Conservation (phyloP, 345 rosid species). For the Streptanthus diversifolius region DNA sequence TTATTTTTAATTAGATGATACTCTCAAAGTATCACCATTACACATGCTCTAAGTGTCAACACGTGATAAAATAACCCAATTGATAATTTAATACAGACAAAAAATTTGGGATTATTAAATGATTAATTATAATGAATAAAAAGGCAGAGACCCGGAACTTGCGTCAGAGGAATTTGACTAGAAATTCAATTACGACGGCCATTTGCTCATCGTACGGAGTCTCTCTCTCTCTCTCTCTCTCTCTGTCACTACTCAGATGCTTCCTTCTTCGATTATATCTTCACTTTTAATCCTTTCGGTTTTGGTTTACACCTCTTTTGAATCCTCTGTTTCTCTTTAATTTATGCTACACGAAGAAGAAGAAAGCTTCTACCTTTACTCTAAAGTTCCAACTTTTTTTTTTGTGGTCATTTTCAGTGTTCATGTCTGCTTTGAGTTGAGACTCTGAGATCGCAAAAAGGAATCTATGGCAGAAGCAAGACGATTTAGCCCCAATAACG, state of each 20-base stretch:
- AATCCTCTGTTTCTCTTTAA: conserved; percentile 9
- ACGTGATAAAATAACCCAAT: conserved; percentile 21
- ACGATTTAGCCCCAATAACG: conserved; percentile 25
- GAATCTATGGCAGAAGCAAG: conserved; percentile 37
- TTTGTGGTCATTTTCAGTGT: background rate
- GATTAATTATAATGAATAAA: background rate
- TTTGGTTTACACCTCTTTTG: conserved; percentile 10
- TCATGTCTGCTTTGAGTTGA: conserved; percentile 22
- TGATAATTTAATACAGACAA: background rate
- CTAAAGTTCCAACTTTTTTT: background rate
- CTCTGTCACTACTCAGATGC: conserved; percentile 35
- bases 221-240: background rate
- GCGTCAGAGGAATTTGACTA: conserved; percentile 37
- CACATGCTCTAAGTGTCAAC: conserved; percentile 9
- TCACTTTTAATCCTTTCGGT: conserved; percentile 18
- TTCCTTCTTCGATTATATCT: conserved; percentile 20
- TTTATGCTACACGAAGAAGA: background rate
- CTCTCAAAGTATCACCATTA: too few species aligned
- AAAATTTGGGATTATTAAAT: background rate
- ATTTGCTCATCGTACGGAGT: conserved; percentile 20
- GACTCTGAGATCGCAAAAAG: conserved; percentile 17
- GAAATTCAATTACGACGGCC: conserved; percentile 36
- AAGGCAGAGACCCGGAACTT: conserved; percentile 33
- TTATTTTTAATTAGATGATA: too few species aligned
- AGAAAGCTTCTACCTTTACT: conserved; percentile 12